These are phyloP conservation scores for Fusarium nanum DNA, from an alignment of 2,329 filamentous ascomycete species.

Conservation along the genomic window DNA sequence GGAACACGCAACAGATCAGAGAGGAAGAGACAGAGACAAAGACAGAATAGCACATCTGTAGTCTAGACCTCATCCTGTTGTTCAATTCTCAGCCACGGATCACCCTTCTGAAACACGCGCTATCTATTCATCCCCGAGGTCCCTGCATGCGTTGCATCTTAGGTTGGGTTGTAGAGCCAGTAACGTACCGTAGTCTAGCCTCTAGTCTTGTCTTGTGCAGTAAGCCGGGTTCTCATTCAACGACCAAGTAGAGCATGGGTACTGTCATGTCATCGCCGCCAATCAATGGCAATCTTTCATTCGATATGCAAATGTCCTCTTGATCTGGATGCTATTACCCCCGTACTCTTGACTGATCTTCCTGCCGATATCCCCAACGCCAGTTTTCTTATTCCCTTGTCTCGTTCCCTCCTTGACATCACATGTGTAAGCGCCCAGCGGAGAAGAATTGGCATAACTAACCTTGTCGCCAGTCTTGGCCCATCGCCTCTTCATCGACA, in stretches of 20 bases:
- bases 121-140: neutral
- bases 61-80: neutral
- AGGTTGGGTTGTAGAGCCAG: neutral
- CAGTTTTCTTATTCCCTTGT: conserved; percentile 7
- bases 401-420: neutral
- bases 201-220: neutral
- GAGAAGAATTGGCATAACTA: neutral
- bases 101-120: neutral
- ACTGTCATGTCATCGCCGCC: neutral
- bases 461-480: neutral
- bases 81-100: neutral
- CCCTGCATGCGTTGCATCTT: conserved; percentile 7
- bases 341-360: conserved; percentile 6
- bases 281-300: conserved; percentile 16
- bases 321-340: conserved; percentile 5
- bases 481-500: neutral
- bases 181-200: neutral
- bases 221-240: conserved; percentile 3
- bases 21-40: neutral
- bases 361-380: conserved; percentile 21
- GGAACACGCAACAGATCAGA: neutral
- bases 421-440: neutral
- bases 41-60: neutral
- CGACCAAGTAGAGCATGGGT: neutral
- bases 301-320: neutral